phyloP scores from a whole-genome alignment of 2,329 filamentous ascomycete species.

The Massarina eburnea region DNA sequence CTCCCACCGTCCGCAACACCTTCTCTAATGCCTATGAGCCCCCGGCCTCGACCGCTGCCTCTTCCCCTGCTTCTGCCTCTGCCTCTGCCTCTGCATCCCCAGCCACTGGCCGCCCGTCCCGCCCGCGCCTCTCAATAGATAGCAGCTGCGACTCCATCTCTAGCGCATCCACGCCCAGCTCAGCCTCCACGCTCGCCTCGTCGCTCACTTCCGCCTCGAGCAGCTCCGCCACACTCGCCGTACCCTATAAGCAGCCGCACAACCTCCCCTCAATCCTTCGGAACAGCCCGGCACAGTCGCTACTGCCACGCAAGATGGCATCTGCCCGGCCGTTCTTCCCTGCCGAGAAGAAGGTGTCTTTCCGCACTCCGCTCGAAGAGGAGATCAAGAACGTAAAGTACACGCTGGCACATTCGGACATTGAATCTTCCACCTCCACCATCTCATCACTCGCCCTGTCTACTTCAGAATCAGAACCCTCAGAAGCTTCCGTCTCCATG shows the following conservation, averaged over 20 bases:
- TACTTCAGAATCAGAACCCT: slow-evolving; percentile 14
- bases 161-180: slow-evolving; percentile 34
- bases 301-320: slow-evolving; percentile 44
- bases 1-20: slow-evolving; percentile 63
- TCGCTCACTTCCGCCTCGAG: slow-evolving; percentile 44
- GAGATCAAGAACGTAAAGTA: slow-evolving; percentile 60
- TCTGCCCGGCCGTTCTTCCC: slow-evolving; percentile 53
- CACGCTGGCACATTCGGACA: slow-evolving; percentile 58
- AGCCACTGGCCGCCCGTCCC: slow-evolving; percentile 25
- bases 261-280: slow-evolving; percentile 49
- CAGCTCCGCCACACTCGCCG: slow-evolving; percentile 37
- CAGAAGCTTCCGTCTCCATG: slow-evolving; percentile 15
- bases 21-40: slow-evolving; percentile 62
- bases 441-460: slow-evolving; percentile 26
- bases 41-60: slow-evolving; percentile 25
- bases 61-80: background rate
- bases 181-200: slow-evolving; percentile 41
- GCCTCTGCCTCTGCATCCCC: slow-evolving; percentile 1
- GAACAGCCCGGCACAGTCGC: slow-evolving; percentile 47
- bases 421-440: slow-evolving; percentile 47
- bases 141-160: slow-evolving; percentile 23
- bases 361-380: slow-evolving; percentile 58
- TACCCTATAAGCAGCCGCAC: slow-evolving; percentile 51
- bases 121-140: slow-evolving; percentile 37
- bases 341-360: slow-evolving; percentile 59